These are phyloP conservation scores for Saccharum officinarum DNA, from an alignment of 176 grass and related monocot species.

Conservation along the genomic window DNA sequence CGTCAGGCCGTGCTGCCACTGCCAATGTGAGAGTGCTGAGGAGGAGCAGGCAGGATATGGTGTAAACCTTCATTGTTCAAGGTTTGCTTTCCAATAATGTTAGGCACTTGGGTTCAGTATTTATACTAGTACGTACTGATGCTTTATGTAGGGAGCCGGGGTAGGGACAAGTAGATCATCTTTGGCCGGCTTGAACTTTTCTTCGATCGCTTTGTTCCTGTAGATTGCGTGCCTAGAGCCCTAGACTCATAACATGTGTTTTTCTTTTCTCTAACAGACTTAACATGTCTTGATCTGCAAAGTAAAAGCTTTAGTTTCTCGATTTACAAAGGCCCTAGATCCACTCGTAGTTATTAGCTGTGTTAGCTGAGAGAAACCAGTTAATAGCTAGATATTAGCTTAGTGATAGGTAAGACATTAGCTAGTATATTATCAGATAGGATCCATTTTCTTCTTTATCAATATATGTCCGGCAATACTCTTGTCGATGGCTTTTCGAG, in stretches of 20 bases:
- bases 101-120: background rate
- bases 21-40: constrained; percentile 5
- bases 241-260: background rate
- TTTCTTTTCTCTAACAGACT: background rate
- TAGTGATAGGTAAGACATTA: no score
- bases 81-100: background rate
- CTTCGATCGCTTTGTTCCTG: background rate
- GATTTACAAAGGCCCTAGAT: no score
- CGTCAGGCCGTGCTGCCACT: constrained; percentile 9
- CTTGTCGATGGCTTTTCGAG: no score
- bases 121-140: background rate
- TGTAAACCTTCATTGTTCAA: constrained; percentile 9
- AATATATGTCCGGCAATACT: no score
- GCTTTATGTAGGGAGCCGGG: background rate
- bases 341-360: no score
- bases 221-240: background rate
- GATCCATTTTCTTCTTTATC: no score
- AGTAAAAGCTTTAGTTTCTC: background rate
- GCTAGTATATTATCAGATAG: no score
- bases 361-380: no score
- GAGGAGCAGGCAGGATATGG: constrained; percentile 15
- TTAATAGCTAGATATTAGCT: no score
- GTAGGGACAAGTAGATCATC: background rate
- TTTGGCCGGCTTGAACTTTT: constrained; percentile 11
- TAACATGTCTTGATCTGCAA: background rate